These are phyloP conservation scores for Toxoplasma gondii DNA, from an alignment of 169 alveolate genomes.

Conservation along the genomic window DNA sequence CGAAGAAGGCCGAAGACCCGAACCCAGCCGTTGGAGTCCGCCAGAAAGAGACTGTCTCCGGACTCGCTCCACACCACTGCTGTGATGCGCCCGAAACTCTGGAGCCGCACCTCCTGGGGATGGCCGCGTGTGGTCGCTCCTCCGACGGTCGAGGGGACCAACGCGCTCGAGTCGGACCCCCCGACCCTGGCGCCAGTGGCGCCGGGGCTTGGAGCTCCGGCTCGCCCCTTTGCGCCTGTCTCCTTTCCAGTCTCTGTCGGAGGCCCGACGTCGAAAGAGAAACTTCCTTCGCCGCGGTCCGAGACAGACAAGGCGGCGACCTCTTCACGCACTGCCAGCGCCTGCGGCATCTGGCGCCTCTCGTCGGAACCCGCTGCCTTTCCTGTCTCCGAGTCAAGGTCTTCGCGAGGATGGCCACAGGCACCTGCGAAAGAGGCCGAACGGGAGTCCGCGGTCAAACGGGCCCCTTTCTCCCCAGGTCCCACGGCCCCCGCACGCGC, in stretches of 20 bases:
- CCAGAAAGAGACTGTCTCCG: slow-evolving; percentile 51
- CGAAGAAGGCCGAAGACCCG: slow-evolving; percentile 51
- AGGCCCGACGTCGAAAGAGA: not conserved
- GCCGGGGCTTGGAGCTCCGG: not conserved
- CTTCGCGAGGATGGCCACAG: no score
- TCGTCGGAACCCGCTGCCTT: not conserved
- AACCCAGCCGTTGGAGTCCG: slow-evolving; percentile 52
- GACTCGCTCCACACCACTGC: slow-evolving; percentile 53
- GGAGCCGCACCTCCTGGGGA: slow-evolving; percentile 36
- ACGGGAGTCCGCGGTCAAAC: no score
- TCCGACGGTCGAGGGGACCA: not conserved
- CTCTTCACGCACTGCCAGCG: not conserved
- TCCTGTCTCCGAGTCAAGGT: no score
- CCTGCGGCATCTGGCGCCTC: not conserved
- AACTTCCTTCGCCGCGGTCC: not conserved
- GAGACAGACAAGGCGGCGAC: not conserved
- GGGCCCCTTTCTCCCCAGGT: no score
- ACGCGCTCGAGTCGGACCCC: not conserved
- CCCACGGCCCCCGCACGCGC: no score
- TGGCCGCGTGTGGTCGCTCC: not conserved
- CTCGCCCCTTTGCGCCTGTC: not conserved
- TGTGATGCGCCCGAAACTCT: slow-evolving; percentile 23
- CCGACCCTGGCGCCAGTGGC: not conserved
- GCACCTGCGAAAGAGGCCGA: no score
- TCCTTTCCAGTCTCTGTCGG: not conserved